Conservation (phyloP, 495 filamentous ascomycete species). For the Margaritispora aquatica region DNA sequence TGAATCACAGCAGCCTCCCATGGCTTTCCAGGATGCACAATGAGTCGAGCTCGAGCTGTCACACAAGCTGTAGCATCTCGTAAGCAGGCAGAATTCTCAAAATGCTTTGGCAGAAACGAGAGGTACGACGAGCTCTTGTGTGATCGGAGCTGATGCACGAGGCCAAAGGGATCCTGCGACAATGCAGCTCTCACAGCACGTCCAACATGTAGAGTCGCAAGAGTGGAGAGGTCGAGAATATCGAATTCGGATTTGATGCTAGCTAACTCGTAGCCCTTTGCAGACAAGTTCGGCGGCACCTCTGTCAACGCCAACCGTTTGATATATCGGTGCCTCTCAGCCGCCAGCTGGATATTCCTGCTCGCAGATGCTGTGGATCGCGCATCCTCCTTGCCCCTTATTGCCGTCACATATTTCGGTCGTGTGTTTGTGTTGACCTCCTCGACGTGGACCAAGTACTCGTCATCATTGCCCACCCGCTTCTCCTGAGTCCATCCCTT, state of each 20-base stretch:
- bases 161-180: slow-evolving; percentile 15
- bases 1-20: slow-evolving; percentile 18
- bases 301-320: neutral
- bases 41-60: slow-evolving; percentile 26
- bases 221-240: slow-evolving; percentile 24
- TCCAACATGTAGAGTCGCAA: slow-evolving; percentile 23
- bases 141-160: slow-evolving; percentile 18
- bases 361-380: neutral
- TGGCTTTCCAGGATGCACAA: slow-evolving; percentile 14
- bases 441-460: neutral
- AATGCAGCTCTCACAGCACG: slow-evolving; percentile 18
- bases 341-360: neutral
- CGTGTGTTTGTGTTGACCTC: neutral
- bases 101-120: slow-evolving; percentile 28
- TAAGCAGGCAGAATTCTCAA: slow-evolving; percentile 27
- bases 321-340: neutral
- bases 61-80: slow-evolving; percentile 29
- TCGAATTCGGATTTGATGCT: slow-evolving; percentile 24
- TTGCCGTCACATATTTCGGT: neutral
- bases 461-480: neutral
- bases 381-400: neutral
- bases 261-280: slow-evolving; percentile 26
- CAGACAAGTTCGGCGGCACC: slow-evolving; percentile 16
- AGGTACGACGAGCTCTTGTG: slow-evolving; percentile 27
- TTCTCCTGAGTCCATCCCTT: neutral